Percentiles rank a stretch among this genome's conserved stretches.
These are phyloP conservation scores for Immersiporthe knoxdaviesiana DNA, from an alignment of 2,329 filamentous ascomycete species.

Conservation along the genomic window DNA sequence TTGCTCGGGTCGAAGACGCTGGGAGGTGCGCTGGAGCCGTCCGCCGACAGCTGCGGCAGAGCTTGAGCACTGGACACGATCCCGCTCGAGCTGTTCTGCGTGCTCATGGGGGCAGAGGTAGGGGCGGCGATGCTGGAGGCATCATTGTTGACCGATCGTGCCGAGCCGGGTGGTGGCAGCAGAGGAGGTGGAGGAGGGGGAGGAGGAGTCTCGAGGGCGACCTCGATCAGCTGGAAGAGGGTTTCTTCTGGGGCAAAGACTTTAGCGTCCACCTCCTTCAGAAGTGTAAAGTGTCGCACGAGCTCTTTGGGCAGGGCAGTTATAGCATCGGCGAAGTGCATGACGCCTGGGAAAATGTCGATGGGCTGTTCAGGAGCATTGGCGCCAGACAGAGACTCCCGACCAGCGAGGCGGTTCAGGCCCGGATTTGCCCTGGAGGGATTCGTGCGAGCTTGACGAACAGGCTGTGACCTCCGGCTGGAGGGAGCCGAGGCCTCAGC, in stretches of 20 bases:
- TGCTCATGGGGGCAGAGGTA: conserved; percentile 52
- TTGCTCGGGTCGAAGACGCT: conserved; percentile 60
- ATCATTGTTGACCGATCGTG: conserved; percentile 50
- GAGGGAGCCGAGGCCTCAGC: conserved; percentile 47
- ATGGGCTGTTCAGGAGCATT: conserved; percentile 60
- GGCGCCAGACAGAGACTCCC: conserved; percentile 50
- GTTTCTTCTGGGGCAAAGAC: conserved; percentile 85
- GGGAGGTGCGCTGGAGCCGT: conserved; percentile 48
- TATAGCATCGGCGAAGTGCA: conserved; percentile 87
- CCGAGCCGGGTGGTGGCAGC: conserved; percentile 39
- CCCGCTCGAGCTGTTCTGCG: conserved; percentile 53
- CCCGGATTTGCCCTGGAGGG: conserved; percentile 59
- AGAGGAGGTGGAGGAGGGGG: conserved; percentile 43
- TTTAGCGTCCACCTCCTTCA: conserved; percentile 98
- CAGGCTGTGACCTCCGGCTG: conserved; percentile 64
- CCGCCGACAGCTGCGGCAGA: conserved; percentile 45
- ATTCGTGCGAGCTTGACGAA: conserved; percentile 68
- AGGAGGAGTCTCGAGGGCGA: conserved; percentile 53
- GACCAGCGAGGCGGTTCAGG: conserved; percentile 47
- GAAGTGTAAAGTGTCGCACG: conserved; percentile 89
- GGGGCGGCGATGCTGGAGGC: conserved; percentile 47
- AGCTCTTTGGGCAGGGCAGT: conserved; percentile 92
- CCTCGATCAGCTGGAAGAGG: conserved; percentile 74
- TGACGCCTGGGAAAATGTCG: conserved; percentile 69
- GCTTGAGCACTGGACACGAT: conserved; percentile 42